These are phyloP conservation scores for Falciphora oryzae DNA, from an alignment of 2,329 filamentous ascomycete species.

Conservation along the genomic window DNA sequence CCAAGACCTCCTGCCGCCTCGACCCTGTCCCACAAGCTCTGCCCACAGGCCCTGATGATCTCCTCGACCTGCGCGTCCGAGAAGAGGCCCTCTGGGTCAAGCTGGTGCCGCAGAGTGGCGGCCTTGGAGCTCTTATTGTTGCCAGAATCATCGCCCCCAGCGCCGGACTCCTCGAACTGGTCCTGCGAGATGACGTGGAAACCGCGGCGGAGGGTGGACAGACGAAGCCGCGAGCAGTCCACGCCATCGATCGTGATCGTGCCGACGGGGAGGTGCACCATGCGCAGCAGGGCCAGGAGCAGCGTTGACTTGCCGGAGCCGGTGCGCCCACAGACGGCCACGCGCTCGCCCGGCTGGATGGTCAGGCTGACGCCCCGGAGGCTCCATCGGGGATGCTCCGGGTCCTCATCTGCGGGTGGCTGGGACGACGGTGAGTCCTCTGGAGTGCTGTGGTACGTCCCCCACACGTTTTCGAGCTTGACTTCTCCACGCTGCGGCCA, in stretches of 20 bases:
- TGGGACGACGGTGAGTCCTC: neutral
- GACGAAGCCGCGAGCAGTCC: constrained; percentile 26
- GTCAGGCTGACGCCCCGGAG: constrained; percentile 61
- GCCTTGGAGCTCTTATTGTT: constrained; percentile 35
- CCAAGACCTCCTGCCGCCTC: constrained; percentile 32
- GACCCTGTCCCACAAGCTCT: constrained; percentile 38
- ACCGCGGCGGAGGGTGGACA: constrained; percentile 20
- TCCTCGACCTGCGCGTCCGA: constrained; percentile 35
- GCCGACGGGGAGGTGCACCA: constrained; percentile 38
- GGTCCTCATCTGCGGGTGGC: constrained; percentile 37
- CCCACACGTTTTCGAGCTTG: constrained; percentile 10
- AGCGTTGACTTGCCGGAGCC: constrained; percentile 52
- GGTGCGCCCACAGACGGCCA: constrained; percentile 70
- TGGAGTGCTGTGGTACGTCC: constrained; percentile 4
- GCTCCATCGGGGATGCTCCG: constrained; percentile 66
- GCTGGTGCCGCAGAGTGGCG: constrained; percentile 40
- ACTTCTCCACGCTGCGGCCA: constrained; percentile 12
- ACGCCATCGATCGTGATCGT: constrained; percentile 38
- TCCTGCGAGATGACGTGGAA: constrained; percentile 46
- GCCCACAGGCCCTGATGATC: constrained; percentile 36
- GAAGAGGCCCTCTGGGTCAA: constrained; percentile 34
- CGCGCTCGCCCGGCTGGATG: constrained; percentile 58
- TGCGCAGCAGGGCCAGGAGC: constrained; percentile 37
- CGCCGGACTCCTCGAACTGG: constrained; percentile 11
- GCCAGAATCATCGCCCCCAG: neutral